Base-by-base conservation (phyloP, 192 early-diverging fungal species). In the Ambispora gerdemannii region DNA sequence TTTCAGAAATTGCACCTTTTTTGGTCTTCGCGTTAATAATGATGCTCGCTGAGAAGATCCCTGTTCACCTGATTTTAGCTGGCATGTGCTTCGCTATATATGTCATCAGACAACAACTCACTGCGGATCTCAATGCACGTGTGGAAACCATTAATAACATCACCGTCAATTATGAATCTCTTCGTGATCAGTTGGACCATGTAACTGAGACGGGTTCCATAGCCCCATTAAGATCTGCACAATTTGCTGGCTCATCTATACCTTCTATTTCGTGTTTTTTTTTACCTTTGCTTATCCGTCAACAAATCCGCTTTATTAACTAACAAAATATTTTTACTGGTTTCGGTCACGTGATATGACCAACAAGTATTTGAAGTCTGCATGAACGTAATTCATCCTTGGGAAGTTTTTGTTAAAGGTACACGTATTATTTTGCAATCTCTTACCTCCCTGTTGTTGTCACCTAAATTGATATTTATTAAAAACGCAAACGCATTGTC, bases 341-440 rank as follows among this genome's bases (percentile, higher is more conserved):
- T n/a, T n/a, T n/a, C n/a, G n/a, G n/a, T n/a, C n/a, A n/a, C n/a
- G n/a, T n/a, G n/a, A n/a, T n/a, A n/a, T n/a, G n/a, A n/a, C n/a
- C n/a, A n/a, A n/a, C n/a, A n/a, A n/a, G n/a, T n/a, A n/a, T n/a
- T n/a, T n/a, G n/a, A n/a, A n/a, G n/a, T n/a, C n/a, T n/a, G n/a
- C n/a, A n/a, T n/a, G n/a, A n/a, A n/a, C n/a, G n/a, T n/a, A n/a
- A n/a, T n/a, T n/a, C n/a, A n/a, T n/a, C n/a, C n/a, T n/a, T n/a
- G n/a, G n/a, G n/a, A 58, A 58, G 22, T 58, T 63, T 63, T 63
- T 56, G 33, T 63, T 36, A 63, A 63, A 63, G 61, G 61, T 63
- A 36, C 34, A 4, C 61, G 34, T 63, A 63, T 63, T 63, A 63
- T 63, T 63, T 63, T 63, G 4, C 38, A 63, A 17, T 63, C 61